Conservation (phyloP, 2,329 filamentous ascomycete species). For the Sclerotinia trifoliorum region DNA sequence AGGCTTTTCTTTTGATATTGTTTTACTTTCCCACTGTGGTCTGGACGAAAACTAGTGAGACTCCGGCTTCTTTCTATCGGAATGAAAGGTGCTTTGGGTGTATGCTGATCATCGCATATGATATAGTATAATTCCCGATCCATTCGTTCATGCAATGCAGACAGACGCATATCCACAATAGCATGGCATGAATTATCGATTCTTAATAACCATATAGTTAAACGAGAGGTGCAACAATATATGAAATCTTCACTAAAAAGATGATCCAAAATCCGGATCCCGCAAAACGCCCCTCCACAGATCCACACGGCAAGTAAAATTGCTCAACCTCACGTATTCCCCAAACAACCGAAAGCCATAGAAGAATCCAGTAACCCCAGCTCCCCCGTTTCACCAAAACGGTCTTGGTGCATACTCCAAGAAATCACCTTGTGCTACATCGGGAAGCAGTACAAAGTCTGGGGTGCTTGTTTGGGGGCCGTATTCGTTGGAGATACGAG, state of each 20-base stretch:
- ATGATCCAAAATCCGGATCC: neutral
- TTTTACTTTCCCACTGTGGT: neutral
- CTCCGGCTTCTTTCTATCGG: neutral
- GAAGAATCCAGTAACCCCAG: neutral
- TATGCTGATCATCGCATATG: conserved; percentile 13
- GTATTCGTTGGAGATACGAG: conserved; percentile 16
- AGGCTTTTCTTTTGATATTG: conserved; percentile 1
- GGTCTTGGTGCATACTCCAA: neutral
- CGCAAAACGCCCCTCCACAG: neutral
- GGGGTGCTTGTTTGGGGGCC: conserved; percentile 1
- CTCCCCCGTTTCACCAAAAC: conserved; percentile 15
- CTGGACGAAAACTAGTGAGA: neutral
- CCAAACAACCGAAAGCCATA: neutral
- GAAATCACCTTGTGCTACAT: neutral
- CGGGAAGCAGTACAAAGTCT: neutral
- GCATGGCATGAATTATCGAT: neutral
- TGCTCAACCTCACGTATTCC: neutral
- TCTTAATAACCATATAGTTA: neutral
- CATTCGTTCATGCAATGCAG: neutral
- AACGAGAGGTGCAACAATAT: too few relatives aligned
- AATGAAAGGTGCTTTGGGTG: neutral
- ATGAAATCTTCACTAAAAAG: too few relatives aligned
- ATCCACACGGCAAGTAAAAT: neutral
- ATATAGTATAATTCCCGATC: neutral
- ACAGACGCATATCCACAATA: neutral